phyloP scores from a whole-genome alignment of 495 filamentous ascomycete genomes.

The Hypoxylon lienhwacheense region DNA sequence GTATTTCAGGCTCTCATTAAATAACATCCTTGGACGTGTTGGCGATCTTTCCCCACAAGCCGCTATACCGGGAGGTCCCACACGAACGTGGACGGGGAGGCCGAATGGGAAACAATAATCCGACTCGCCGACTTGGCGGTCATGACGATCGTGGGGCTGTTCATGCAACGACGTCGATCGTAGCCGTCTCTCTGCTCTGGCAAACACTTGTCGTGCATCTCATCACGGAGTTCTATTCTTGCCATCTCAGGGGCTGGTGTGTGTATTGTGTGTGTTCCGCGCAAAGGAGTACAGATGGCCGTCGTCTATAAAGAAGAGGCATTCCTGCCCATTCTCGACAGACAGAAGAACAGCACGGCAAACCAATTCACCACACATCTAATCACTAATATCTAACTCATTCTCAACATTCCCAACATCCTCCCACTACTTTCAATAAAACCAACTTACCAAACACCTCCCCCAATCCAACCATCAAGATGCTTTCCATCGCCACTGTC shows the following conservation, averaged over 20 bases:
- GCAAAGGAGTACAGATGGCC: no score
- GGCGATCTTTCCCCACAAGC: no score
- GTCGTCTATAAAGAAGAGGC: no score
- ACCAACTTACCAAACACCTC: background rate
- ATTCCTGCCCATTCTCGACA: constrained; percentile 19
- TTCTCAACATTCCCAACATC: background rate
- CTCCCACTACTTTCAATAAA: background rate
- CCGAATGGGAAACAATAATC: constrained; percentile 13
- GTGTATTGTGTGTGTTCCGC: no score
- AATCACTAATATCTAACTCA: background rate
- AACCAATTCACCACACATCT: background rate
- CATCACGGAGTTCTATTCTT: constrained; percentile 2
- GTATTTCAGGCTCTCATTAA: no score
- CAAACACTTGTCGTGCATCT: background rate
- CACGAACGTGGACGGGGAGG: no score
- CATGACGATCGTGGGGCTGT: no score
- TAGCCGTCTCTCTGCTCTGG: no score
- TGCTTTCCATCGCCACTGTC: constrained; percentile 22
- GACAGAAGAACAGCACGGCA: background rate
- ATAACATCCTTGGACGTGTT: no score
- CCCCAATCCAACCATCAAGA: constrained; percentile 9
- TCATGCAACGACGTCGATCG: constrained; percentile 24
- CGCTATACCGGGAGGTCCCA: no score
- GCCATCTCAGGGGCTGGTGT: no score
- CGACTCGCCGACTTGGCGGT: no score